Base-by-base conservation (phyloP, 176 grass and related monocot genomes). In the Oryza glumipatula region DNA sequence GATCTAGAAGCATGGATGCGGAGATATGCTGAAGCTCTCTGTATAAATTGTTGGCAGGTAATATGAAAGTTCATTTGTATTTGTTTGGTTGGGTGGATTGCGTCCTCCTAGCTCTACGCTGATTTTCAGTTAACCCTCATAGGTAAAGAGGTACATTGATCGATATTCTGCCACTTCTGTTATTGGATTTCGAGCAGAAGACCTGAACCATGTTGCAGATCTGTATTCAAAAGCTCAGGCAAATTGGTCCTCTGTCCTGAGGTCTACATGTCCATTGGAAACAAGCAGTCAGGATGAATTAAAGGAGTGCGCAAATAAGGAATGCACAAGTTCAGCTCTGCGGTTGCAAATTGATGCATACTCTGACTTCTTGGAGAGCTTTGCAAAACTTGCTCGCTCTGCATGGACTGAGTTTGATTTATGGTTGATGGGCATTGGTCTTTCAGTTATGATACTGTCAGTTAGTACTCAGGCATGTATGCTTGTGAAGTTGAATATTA, bases 331-430 rank as follows among this genome's bases (percentile, higher is more conserved):
- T 65, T 90, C 85, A 73, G 30, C 45, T 83, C 72, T 94, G 63
- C 93, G 32, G 66, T 66, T 68, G 73, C 88, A 86, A 80, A 92
- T 98, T 83, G 77, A 92, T 93, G 89, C 87, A 83, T 95, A 95
- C 81, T 92, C 89, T 66, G 45, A 90, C 38, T 98, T 93, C 85
- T 86, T 98, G 82, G 58, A 90, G 84, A 94, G 80, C 78, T 94
- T 98, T 86, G 93, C 96, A 80, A 92, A 89, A 70, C 89, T 95
- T 85, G 96, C 96, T 93, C 91, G 96, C 74, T 94, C 91, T 86
- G 93, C 93, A 61, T 98, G 96, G 96, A 98, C 96, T 41, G 96
- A 98, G 80, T 95, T 98, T 85, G 89, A 98, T 88, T 90, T 93
- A 74, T 73, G 49, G 77, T 83, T 87, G 19, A 95, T 98, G 96